phyloP scores from a whole-genome alignment of 2,329 filamentous ascomycete genomes.

The Diaporthe longicolla region DNA sequence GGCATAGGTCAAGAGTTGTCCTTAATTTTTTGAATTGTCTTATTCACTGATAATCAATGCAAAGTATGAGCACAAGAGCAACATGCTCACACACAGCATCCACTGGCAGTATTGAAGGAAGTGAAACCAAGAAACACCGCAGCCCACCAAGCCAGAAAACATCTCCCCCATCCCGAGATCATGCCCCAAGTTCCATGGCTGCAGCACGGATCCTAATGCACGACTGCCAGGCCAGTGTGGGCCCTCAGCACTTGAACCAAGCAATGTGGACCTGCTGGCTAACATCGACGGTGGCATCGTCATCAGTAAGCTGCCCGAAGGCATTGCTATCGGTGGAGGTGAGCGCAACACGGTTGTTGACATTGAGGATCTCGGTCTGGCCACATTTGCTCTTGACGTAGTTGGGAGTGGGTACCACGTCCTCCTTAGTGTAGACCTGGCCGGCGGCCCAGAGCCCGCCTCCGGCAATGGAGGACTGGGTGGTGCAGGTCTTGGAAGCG shows the following conservation, averaged over 20 bases:
- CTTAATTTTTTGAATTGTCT: neutral
- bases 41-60: neutral
- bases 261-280: conserved; percentile 60
- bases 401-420: conserved; percentile 59
- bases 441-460: conserved; percentile 58
- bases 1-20: too few species aligned
- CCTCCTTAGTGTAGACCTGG: conserved; percentile 63
- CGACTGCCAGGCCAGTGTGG: too few species aligned
- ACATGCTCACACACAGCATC: neutral
- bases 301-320: conserved; percentile 58
- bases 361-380: conserved; percentile 60
- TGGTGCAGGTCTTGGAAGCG: conserved; percentile 59
- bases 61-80: neutral
- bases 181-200: neutral
- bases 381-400: conserved; percentile 62
- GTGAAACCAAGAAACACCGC: neutral
- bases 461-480: conserved; percentile 58
- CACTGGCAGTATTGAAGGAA: too few species aligned
- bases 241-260: conserved; percentile 50
- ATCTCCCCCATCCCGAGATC: neutral
- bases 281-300: conserved; percentile 61
- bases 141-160: neutral
- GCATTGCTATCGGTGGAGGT: conserved; percentile 55
- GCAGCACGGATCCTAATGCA: neutral
- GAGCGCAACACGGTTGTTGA: conserved; percentile 62